A percentile compares a stretch with the other conserved stretches of the same genome.
Evolutionary conservation across 495 filamentous ascomycete species (phyloP).

Genomic region (Talaromyces proteolyticus): DNA sequence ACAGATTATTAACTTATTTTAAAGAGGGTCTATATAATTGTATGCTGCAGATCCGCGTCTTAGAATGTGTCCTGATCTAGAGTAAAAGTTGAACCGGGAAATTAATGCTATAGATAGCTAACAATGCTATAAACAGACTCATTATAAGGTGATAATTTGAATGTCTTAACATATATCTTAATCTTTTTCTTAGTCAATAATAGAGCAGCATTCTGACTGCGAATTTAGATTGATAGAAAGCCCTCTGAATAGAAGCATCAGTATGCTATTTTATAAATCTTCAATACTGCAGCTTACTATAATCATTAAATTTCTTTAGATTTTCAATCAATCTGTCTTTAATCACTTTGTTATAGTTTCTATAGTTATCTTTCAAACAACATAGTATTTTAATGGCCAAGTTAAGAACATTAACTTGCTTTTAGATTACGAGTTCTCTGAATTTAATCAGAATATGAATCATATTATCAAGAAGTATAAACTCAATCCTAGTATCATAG

Average conservation of each 20-base stretch:
- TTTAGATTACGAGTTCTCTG: too few relatives aligned
- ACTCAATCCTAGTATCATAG: too few relatives aligned
- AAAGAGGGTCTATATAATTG: slow-evolving; percentile 33
- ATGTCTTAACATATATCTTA: slow-evolving; percentile 43
- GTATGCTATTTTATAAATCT: too few relatives aligned
- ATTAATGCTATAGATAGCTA: slow-evolving; percentile 47
- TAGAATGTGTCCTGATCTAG: slow-evolving; percentile 25
- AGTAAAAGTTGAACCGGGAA: slow-evolving; percentile 44
- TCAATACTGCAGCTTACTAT: too few relatives aligned
- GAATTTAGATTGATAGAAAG: slow-evolving; percentile 36
- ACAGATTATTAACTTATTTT: slow-evolving; percentile 36
- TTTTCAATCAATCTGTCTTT: too few relatives aligned
- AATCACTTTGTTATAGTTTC: too few relatives aligned
- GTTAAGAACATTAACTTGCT: neutral
- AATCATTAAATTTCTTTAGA: too few relatives aligned
- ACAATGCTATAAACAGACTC: slow-evolving; percentile 33
- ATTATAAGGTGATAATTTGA: slow-evolving; percentile 50
- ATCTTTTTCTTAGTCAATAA: slow-evolving; percentile 29
- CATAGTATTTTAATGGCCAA: neutral
- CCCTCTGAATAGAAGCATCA: slow-evolving; percentile 11
- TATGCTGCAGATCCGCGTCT: slow-evolving; percentile 24
- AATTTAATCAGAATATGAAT: neutral
- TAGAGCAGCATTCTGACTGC: slow-evolving; percentile 55
- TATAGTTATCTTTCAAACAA: neutral
- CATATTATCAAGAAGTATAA: too few relatives aligned